phyloP scores from a whole-genome alignment of 2,329 filamentous ascomycete species.

The Moelleriella libera region DNA sequence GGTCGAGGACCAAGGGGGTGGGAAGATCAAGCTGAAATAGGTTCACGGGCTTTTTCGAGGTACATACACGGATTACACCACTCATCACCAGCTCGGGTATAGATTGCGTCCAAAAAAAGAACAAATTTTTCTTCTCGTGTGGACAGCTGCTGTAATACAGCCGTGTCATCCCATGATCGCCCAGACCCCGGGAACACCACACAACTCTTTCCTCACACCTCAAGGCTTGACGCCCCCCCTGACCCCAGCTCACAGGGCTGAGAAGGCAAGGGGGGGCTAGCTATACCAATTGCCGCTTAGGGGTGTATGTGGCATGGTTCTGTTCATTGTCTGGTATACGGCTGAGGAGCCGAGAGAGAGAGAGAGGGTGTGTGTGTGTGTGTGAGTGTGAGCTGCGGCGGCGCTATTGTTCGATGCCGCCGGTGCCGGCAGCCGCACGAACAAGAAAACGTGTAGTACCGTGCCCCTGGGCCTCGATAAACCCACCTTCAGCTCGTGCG shows the following conservation, averaged over 20 bases:
- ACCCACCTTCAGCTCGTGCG: too few species aligned
- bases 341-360: too few species aligned
- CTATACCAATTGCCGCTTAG: neutral
- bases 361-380: too few species aligned
- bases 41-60: too few species aligned
- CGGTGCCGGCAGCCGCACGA: neutral
- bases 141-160: neutral
- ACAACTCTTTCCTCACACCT: neutral
- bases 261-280: neutral
- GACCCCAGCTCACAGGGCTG: neutral
- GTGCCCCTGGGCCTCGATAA: neutral
- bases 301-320: neutral
- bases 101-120: too few species aligned
- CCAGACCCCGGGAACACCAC: neutral
- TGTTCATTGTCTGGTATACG: neutral
- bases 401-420: neutral
- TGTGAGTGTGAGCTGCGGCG: too few species aligned
- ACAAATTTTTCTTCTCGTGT: too few species aligned
- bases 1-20: too few species aligned
- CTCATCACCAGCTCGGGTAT: too few species aligned
- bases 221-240: neutral
- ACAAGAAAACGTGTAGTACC: neutral
- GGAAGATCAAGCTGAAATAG: too few species aligned
- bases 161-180: neutral
- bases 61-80: too few species aligned